Evolutionary conservation across 1,284 basidiomycete species (phyloP).

Genomic region (Xanthoconium separans): DNA sequence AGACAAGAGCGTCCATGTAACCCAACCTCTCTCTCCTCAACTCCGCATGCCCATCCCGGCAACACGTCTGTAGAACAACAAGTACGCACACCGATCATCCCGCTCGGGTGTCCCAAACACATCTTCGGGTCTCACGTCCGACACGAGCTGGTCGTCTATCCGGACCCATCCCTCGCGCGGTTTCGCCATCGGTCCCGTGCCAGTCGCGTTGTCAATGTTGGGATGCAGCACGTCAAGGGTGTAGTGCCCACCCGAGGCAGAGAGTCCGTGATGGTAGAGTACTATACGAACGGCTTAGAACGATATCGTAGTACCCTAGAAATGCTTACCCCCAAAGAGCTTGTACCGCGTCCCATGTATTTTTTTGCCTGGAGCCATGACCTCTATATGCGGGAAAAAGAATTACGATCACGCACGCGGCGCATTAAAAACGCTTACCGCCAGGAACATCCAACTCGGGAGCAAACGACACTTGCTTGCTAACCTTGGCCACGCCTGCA

Average conservation of each 20-base stretch:
- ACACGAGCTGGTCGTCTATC: constrained; percentile 91
- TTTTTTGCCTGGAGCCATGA: constrained; percentile 61
- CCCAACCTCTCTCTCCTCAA: background rate
- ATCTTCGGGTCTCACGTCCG: constrained; percentile 73
- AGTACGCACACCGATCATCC: constrained; percentile 80
- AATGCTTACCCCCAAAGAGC: constrained; percentile 79
- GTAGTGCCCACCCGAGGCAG: constrained; percentile 94
- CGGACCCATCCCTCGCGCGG: constrained; percentile 79
- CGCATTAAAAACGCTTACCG: constrained; percentile 43
- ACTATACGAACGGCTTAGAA: constrained; percentile 42
- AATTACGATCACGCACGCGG: background rate
- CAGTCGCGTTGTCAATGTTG: constrained; percentile 46
- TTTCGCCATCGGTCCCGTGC: constrained; percentile 25
- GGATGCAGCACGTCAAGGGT: constrained; percentile 90
- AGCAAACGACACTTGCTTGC: constrained; percentile 80
- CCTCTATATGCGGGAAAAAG: constrained; percentile 41
- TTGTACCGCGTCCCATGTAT: constrained; percentile 66
- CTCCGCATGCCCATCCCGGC: constrained; percentile 16
- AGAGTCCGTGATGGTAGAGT: constrained; percentile 91
- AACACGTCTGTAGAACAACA: constrained; percentile 79
- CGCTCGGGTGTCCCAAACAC: constrained; percentile 64
- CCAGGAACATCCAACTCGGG: constrained; percentile 75
- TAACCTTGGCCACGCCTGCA: constrained; percentile 82
- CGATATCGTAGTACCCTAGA: no score
- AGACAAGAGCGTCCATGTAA: no score